Conservation (phyloP, 352 stramenopile species). For the Elongisporangium undulatum region DNA sequence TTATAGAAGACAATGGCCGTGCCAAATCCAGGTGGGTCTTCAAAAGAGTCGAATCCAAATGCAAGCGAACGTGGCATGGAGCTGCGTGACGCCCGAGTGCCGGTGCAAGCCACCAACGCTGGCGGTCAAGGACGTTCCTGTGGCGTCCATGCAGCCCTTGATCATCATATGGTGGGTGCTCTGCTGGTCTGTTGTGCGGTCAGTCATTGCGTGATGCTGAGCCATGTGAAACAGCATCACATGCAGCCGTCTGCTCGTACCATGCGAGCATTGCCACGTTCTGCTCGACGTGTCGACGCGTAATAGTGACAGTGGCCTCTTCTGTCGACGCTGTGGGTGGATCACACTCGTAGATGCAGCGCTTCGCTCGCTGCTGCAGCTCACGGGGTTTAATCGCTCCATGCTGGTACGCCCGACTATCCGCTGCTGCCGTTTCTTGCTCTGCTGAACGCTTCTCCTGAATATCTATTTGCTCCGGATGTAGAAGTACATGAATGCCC, state of each 20-base stretch:
- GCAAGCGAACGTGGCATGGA: neutral
- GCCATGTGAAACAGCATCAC: slow-evolving; percentile 3
- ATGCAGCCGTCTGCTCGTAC: slow-evolving; percentile 13
- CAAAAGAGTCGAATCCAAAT: neutral
- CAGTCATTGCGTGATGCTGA: neutral
- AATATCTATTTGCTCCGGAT: neutral
- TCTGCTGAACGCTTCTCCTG: neutral
- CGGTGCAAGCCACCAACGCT: neutral
- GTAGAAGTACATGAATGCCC: neutral
- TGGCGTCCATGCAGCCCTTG: slow-evolving; percentile 7
- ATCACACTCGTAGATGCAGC: slow-evolving; percentile 18
- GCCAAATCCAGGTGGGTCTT: neutral
- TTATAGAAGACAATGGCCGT: neutral
- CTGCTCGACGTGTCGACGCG: slow-evolving; percentile 4
- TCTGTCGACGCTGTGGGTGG: slow-evolving; percentile 25
- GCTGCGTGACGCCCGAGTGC: neutral
- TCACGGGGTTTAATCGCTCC: slow-evolving; percentile 14
- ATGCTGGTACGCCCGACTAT: slow-evolving; percentile 21
- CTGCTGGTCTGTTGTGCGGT: neutral
- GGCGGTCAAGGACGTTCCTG: slow-evolving; percentile 6
- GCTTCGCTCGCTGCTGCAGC: slow-evolving; percentile 15
- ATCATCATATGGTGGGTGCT: slow-evolving; percentile 16
- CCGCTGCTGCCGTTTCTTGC: neutral
- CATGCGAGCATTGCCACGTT: slow-evolving; percentile 25
- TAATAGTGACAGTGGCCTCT: slow-evolving; percentile 14